These are phyloP conservation scores for Mortierella alpina DNA, from an alignment of 192 early-diverging fungal genomes.

Conservation along the genomic window DNA sequence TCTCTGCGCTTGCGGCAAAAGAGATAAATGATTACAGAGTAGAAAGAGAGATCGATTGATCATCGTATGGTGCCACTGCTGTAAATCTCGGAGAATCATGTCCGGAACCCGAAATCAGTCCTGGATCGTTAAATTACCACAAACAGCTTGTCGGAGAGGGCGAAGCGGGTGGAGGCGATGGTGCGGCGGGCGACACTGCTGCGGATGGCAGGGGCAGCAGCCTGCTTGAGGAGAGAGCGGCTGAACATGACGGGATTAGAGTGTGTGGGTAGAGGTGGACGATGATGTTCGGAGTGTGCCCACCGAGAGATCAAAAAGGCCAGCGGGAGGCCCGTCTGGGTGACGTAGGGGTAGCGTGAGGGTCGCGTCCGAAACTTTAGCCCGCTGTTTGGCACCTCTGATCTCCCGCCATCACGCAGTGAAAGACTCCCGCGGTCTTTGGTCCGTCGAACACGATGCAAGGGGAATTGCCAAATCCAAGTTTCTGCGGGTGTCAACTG, in stretches of 20 bases:
- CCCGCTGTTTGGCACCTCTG: no score
- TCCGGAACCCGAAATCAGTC: slow-evolving; percentile 20
- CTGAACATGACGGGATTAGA: slow-evolving; percentile 41
- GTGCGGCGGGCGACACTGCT: slow-evolving; percentile 52
- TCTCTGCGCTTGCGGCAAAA: no score
- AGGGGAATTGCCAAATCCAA: no score
- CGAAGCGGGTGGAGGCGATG: slow-evolving; percentile 56
- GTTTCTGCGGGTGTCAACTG: no score
- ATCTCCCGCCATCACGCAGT: no score
- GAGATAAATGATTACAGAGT: background rate
- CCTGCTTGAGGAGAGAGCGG: slow-evolving; percentile 55
- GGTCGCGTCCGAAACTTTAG: no score
- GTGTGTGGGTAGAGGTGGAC: background rate
- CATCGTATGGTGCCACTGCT: background rate
- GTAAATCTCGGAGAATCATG: slow-evolving; percentile 44
- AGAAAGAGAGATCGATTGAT: background rate
- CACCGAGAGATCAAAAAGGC: no score
- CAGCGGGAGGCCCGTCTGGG: no score
- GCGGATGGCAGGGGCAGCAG: slow-evolving; percentile 44
- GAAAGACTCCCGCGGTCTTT: no score
- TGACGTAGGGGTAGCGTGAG: no score
- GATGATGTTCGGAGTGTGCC: background rate
- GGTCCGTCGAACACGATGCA: no score
- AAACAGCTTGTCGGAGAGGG: slow-evolving; percentile 67
- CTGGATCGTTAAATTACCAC: slow-evolving; percentile 57